phyloP scores from a whole-genome alignment of 495 filamentous ascomycete genomes.

The Podospora comata region DNA sequence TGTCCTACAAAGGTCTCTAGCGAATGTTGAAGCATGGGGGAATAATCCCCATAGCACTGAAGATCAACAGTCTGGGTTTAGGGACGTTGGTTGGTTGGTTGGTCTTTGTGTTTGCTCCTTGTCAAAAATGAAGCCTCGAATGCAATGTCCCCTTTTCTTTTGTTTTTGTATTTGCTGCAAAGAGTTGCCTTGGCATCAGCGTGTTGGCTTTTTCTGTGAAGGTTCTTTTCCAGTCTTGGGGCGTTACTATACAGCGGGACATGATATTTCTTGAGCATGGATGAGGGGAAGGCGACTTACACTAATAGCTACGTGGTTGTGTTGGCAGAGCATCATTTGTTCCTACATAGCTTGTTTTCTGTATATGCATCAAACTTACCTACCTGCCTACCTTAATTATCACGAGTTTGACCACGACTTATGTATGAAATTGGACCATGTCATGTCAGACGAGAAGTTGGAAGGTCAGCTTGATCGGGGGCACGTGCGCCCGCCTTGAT shows the following conservation, averaged over 20 bases:
- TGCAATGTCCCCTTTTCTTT: slow-evolving; percentile 11
- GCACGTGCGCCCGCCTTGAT: background rate
- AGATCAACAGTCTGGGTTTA: no score
- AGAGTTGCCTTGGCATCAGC: slow-evolving; percentile 24
- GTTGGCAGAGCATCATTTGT: background rate
- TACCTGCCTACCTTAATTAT: background rate
- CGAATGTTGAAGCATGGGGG: background rate
- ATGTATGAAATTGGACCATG: no score
- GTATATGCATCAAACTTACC: background rate
- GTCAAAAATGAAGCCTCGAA: slow-evolving; percentile 5
- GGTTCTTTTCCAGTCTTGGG: slow-evolving; percentile 8
- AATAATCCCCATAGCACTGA: background rate
- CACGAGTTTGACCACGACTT: background rate
- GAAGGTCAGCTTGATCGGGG: background rate
- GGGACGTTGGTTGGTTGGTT: no score
- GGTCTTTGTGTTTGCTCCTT: background rate
- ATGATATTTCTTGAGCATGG: slow-evolving; percentile 4
- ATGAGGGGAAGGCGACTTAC: background rate
- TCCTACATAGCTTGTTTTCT: background rate
- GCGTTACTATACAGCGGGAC: background rate
- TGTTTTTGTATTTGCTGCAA: slow-evolving; percentile 8
- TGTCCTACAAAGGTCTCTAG: background rate
- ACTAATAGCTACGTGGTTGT: background rate
- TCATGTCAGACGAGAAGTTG: background rate
- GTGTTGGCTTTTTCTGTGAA: slow-evolving; percentile 21